phyloP scores from a whole-genome alignment of 2,329 filamentous ascomycete genomes.

The Colletotrichum magnum region DNA sequence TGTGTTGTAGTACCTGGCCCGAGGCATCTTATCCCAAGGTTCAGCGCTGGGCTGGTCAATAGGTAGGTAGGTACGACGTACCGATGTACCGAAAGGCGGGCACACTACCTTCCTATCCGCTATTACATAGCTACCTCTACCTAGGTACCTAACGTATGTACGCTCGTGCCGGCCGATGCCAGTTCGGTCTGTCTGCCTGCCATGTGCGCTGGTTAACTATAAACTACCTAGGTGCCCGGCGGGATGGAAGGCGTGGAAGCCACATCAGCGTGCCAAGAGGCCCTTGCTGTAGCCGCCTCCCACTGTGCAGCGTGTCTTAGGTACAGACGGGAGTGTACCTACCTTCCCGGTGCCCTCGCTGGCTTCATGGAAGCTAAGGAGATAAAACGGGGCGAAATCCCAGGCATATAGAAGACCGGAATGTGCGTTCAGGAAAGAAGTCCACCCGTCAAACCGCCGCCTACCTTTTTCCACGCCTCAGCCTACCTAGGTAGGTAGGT shows the following conservation, averaged over 20 bases:
- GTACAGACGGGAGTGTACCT: too few relatives aligned
- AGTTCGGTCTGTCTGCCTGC: constrained; percentile 24
- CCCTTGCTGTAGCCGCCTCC: constrained; percentile 23
- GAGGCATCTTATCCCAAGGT: constrained; percentile 3
- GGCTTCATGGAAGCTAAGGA: constrained; percentile 1
- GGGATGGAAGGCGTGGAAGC: constrained; percentile 23
- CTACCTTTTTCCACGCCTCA: background rate
- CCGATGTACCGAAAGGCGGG: background rate
- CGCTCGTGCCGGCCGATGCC: constrained; percentile 22
- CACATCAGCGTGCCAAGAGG: constrained; percentile 32
- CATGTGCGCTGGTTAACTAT: constrained; percentile 21
- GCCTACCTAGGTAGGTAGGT: background rate
- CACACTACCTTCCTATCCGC: too few relatives aligned
- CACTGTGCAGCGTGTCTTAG: too few relatives aligned
- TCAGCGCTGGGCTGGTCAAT: too few relatives aligned
- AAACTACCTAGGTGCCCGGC: background rate
- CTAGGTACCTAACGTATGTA: background rate
- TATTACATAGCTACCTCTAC: too few relatives aligned
- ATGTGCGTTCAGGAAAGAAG: constrained; percentile 20
- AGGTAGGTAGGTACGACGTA: too few relatives aligned
- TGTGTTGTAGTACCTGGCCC: constrained; percentile 4
- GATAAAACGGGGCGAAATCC: constrained; percentile 19
- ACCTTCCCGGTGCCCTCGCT: too few relatives aligned
- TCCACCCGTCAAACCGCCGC: constrained; percentile 27
- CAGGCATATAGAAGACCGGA: constrained; percentile 14